Evolutionary conservation across 257 asterid species (phyloP).

Genomic region (Mitragyna speciosa): DNA sequence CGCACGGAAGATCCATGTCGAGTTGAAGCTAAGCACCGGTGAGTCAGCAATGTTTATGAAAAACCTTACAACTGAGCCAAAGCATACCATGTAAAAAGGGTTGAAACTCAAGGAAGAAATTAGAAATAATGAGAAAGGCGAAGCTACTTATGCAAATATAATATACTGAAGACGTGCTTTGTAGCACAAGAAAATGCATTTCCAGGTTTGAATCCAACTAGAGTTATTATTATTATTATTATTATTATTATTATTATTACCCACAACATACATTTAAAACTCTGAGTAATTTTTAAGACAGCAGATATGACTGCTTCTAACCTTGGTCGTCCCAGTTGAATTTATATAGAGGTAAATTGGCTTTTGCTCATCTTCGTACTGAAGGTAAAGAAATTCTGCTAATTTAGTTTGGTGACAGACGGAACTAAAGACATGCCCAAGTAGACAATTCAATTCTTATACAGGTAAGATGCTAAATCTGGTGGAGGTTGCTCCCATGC

Average conservation of each 20-base stretch:
- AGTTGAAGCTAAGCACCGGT: background rate
- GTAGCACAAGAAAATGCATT: background rate
- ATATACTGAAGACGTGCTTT: background rate
- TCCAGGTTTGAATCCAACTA: background rate
- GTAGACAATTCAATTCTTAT: slow-evolving; percentile 81
- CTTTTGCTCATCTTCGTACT: slow-evolving; percentile 73
- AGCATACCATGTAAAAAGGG: background rate
- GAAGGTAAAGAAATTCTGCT: slow-evolving; percentile 89
- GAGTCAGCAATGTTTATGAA: background rate
- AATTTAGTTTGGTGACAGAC: slow-evolving; percentile 83
- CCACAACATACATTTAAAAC: background rate
- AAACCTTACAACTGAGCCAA: background rate
- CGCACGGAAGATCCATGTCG: background rate
- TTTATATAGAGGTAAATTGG: slow-evolving; percentile 90
- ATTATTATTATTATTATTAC: background rate
- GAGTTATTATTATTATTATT: background rate
- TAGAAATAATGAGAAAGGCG: background rate
- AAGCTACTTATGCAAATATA: too few relatives aligned
- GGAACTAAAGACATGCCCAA: slow-evolving; percentile 95
- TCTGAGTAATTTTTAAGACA: background rate
- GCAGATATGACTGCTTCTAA: slow-evolving; percentile 26
- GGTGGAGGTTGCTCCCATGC: slow-evolving; percentile 97
- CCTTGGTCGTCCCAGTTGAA: slow-evolving; percentile 97
- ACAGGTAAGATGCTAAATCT: slow-evolving; percentile 88
- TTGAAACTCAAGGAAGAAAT: background rate